Conservation (phyloP, 2,329 filamentous ascomycete species). For the Setomelanomma holmii region DNA sequence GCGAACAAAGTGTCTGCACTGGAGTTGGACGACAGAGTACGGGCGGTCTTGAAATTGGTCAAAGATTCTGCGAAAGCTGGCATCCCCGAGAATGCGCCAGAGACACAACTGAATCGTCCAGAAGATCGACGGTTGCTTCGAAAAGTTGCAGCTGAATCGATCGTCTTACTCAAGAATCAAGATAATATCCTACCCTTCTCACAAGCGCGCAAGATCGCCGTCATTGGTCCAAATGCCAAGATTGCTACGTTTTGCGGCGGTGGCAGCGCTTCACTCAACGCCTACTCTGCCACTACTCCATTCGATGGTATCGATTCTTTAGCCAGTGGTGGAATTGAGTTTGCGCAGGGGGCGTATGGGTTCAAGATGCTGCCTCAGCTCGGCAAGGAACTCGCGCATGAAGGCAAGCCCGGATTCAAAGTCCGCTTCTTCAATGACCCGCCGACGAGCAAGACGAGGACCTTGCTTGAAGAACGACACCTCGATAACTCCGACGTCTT, state of each 20-base stretch:
- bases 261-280: conserved; percentile 1
- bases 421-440: conserved; percentile 1
- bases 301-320: not conserved
- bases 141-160: conserved; percentile 2
- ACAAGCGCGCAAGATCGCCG: conserved; percentile 57
- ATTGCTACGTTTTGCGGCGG: conserved; percentile 1
- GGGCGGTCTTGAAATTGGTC: conserved; percentile 62
- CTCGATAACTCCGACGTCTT: not conserved
- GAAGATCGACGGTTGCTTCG: conserved; percentile 34
- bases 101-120: conserved; percentile 58
- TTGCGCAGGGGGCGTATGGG: not conserved
- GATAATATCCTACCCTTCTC: conserved; percentile 4
- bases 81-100: conserved; percentile 61
- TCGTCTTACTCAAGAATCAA: conserved; percentile 19
- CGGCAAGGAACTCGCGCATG: not conserved
- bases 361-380: not conserved
- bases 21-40: conserved; percentile 22
- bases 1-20: conserved; percentile 61
- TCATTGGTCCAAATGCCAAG: conserved; percentile 54
- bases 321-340: not conserved
- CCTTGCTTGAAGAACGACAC: not conserved
- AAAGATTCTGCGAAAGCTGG: conserved; percentile 64
- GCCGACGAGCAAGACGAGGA: not conserved
- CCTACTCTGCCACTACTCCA: conserved; percentile 4
- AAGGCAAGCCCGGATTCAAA: not conserved